Base-by-base conservation (phyloP, 495 filamentous ascomycete genomes). In the Haplographium delicatum region DNA sequence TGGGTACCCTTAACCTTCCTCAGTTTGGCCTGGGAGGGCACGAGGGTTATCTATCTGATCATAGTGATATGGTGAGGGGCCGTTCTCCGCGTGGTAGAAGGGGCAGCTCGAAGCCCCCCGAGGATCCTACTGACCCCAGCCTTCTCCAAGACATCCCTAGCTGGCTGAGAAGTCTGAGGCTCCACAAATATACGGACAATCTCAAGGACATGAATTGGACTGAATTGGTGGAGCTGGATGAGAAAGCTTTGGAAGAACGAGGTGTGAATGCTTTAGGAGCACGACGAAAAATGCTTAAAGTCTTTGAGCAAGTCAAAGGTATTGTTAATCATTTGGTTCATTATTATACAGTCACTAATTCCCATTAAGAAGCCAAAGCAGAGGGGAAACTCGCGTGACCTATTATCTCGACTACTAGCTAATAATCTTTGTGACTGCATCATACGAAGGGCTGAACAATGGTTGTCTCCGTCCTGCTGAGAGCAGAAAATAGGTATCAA, bases 131-230 rank as follows among this genome's bases (percentile, higher is more conserved):
- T 10, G 94, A 98, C 65, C 85, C 87, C 8, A 80, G 73, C 37
- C 80, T 98, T 56, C 74, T 98, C 65, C 88, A 94, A 72, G 93
- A 98, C 64, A 95, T 98, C 58, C 91, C 94, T 55, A 83, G 80
- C 65, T 98, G 93, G 93, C 75, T 98, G 64, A 83, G 93, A 70
- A 96, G 88, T 65, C 74, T 97, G 61, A 83, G 93, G 51, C 73
- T 98, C 58, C 93, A 98, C 72, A 98, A 98, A 72, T 98, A 98
- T 68, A 98, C 93, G 28, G 93, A 98, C 56, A 91, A 97, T 63
- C 70, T 98, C 59, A 98, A 97, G 69, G 90, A 96, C 64, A 77
- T 97, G 67, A 88, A 91, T 57, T 98, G 93, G 93, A 85, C 80
- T n/a, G 91, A 98, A 13, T 62, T 98, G 59, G 70, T 98, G 56